Percentiles rank a stretch among this genome's conserved stretches.
These are phyloP conservation scores for Cladosporium velox DNA, from an alignment of 2,329 filamentous ascomycete species.

Conservation along the genomic window DNA sequence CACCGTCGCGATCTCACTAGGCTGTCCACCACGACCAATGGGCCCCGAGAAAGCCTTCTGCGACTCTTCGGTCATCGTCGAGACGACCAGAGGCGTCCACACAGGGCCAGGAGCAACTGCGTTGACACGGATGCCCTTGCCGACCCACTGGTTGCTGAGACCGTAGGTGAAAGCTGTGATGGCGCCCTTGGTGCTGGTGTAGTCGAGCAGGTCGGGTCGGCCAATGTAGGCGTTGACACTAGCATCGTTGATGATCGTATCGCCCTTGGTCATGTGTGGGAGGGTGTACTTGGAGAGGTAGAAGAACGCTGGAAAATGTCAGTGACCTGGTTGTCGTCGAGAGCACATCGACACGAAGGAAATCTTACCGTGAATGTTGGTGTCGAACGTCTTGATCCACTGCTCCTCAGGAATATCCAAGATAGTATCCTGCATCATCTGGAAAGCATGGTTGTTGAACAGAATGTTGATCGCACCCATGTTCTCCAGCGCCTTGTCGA, in stretches of 20 bases:
- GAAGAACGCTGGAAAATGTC: conserved; percentile 57
- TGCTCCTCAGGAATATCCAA: conserved; percentile 73
- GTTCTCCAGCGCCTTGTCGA: conserved; percentile 65
- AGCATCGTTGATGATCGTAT: conserved; percentile 81
- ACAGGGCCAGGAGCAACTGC: conserved; percentile 76
- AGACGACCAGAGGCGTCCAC: conserved; percentile 74
- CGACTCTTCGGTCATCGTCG: conserved; percentile 70
- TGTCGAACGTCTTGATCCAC: conserved; percentile 77
- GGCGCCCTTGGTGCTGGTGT: conserved; percentile 77
- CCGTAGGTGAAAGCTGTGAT: conserved; percentile 78
- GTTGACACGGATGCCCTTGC: conserved; percentile 74
- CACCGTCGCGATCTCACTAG: conserved; percentile 77
- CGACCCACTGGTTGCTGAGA: conserved; percentile 72
- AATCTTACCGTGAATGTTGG: conserved; percentile 67
- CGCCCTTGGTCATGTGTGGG: conserved; percentile 72
- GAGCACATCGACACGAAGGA: not conserved
- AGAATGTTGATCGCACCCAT: conserved; percentile 73
- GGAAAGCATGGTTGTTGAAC: conserved; percentile 71
- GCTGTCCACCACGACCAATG: conserved; percentile 77
- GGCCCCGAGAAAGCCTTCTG: conserved; percentile 72
- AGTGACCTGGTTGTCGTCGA: not conserved
- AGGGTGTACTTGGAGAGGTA: conserved; percentile 77
- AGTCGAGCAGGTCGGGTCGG: conserved; percentile 77
- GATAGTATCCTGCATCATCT: conserved; percentile 74
- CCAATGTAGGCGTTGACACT: conserved; percentile 83